Percentiles rank a stretch among this genome's conserved stretches.
Evolutionary conservation across 2,329 filamentous ascomycete species (phyloP).

Genomic region (Aureobasidium sp.): DNA sequence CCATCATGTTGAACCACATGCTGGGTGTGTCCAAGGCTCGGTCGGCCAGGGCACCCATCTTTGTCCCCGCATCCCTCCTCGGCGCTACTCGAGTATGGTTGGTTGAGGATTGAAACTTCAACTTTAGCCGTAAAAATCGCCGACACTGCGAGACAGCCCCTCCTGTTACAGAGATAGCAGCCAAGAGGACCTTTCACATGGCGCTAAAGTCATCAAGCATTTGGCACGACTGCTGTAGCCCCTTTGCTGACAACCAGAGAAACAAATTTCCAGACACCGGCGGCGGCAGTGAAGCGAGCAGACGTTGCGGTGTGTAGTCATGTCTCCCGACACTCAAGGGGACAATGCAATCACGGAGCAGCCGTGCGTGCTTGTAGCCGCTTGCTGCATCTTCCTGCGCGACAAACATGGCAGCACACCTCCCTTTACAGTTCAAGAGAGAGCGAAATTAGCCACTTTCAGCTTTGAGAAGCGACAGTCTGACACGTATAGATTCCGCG

Average conservation of each 20-base stretch:
- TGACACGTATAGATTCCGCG: background rate
- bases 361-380: conserved; percentile 3
- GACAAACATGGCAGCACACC: background rate
- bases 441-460: background rate
- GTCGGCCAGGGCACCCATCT: background rate
- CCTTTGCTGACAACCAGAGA: background rate
- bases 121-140: conserved; percentile 4
- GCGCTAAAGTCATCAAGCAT: background rate
- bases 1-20: background rate
- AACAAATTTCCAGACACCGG: background rate
- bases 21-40: background rate
- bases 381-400: conserved; percentile 1
- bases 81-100: background rate
- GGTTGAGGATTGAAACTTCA: conserved; percentile 2
- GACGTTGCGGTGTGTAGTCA: conserved; percentile 8
- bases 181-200: background rate
- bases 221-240: background rate
- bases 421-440: background rate
- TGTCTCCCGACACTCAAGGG: background rate
- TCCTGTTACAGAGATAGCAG: background rate
- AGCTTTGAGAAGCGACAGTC: background rate
- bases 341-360: conserved; percentile 1
- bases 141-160: background rate
- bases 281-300: conserved; percentile 1
- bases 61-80: conserved; percentile 6